Base-by-base conservation (phyloP, 2,329 filamentous ascomycete species). In the Knufia petricola region DNA sequence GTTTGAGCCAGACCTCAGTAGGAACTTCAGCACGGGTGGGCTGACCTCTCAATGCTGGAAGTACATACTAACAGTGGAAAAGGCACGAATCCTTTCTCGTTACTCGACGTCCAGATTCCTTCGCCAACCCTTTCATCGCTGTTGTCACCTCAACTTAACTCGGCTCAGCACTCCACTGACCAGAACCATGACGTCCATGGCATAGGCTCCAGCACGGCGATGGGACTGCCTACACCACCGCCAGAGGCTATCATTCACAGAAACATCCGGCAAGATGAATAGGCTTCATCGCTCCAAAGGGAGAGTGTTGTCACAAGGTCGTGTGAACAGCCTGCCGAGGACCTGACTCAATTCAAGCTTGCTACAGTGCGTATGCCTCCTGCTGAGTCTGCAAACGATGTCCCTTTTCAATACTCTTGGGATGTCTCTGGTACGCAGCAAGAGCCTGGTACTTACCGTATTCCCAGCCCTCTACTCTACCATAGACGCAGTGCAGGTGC, bases 401-500 rank as follows among this genome's bases (percentile, higher is more conserved):
- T 17, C 2, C 8, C 30, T 6, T 10, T 12, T 26, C 28, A 46
- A 37, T 12, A 15, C 15, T 24, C 24, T 15, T 19, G n/a, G 7
- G 9, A 19, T 32, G 34, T 44, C 7, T 21, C 28, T 20, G 36
- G 43, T 34, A 21, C 17, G 17, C 37, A 19, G 8, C 20, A 13
- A 31, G 28, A 41, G 24, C 12, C 30, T 10, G 34, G 24, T 17
- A 23, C 36, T 13, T 31, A 51, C 26, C 19, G 43, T 3, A 53
- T 58, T 26, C 55, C 55, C 26, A 58, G 54, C 45, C 55, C 55
- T 10, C 31, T 55, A 2, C 49, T 58, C 4, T 56, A 56, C 40
- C 54, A 55, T 31, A 24, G 32, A 26, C n/a, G 21, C 31, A 50
- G 40, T 20, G 23, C 15, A 21, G 38, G 38, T 2, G 23, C 12